Base-by-base conservation (phyloP, 176 grass and related monocot genomes). In the Tuctoria greenei region DNA sequence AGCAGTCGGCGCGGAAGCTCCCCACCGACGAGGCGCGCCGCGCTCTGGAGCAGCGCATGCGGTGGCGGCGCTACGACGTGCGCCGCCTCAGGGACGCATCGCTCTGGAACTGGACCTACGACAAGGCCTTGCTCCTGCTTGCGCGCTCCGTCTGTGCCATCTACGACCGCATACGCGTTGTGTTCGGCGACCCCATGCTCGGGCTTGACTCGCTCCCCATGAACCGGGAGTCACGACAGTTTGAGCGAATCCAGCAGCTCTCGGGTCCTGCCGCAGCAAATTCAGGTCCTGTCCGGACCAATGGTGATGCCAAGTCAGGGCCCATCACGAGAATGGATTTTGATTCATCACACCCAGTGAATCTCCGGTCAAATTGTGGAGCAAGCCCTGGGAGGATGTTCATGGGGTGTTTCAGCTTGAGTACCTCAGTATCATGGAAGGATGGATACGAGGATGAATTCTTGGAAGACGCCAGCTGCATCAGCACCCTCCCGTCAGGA, bases 71-170 rank as follows among this genome's bases (percentile, higher is more conserved):
- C 47, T 89, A 88, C 63, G 95, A 99, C 49, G 59, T 83, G 24
- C 85, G 89, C 25, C 84, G 84, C 10, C 89, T 99, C 23, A 75
- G 95, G 25, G 84, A 88, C 77, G 20, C 92, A 0, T 99, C 95
- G 40, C 88, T 99, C 66, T 99, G 95, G 95, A 92, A 85, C 59
- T 90, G 85, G 81, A 86, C 85, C 74, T 95, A 92, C 41, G 95
- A 99, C 66, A 89, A 82, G 68, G 91, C 89, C 59, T 87, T 99
- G 27, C 84, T 92, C 61, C 79, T 99, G 57, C 87, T 99, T 51
- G 87, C 89, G 7, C 89, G 91, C 41, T 89, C 82, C 10, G 87
- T 92, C 27, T 99, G 95, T 7, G 85, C 89, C 47, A 78, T 90
- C 82, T 86, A 95, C 81, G 69, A 76, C 36, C 86, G 95, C 45